Evolutionary conservation across 345 rosid species (phyloP).

Genomic region (Dipteronia dyeriana): DNA sequence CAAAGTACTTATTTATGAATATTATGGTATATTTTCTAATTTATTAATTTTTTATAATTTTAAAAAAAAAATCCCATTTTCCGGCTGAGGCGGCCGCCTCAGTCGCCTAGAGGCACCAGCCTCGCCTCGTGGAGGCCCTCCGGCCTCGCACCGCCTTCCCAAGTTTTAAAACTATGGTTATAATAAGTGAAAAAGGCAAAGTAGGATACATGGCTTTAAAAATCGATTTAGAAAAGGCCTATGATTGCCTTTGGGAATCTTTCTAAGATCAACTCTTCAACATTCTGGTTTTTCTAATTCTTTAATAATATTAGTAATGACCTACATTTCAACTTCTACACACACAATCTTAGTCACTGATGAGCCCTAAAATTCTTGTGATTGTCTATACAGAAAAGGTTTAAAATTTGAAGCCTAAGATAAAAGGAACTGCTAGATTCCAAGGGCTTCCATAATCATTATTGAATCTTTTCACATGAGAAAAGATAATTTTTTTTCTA

Average conservation of each 20-base stretch:
- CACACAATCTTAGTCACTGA: neutral
- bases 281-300: neutral
- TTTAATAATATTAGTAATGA: neutral
- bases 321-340: neutral
- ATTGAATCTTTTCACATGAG: neutral
- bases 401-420: neutral
- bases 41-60: too few relatives aligned
- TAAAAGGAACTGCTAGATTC: neutral
- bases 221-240: too few relatives aligned
- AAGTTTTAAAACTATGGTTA: too few relatives aligned
- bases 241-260: neutral
- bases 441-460: neutral
- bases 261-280: neutral
- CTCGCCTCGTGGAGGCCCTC: too few relatives aligned
- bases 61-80: too few relatives aligned
- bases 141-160: too few relatives aligned
- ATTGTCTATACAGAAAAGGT: neutral
- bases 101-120: too few relatives aligned
- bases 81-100: too few relatives aligned
- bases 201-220: neutral
- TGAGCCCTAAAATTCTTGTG: neutral
- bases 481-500: neutral
- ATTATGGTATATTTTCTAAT: too few relatives aligned
- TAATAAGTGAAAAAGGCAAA: neutral
- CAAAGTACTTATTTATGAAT: too few relatives aligned